Evolutionary conservation across 345 rosid genomes (phyloP).

Genomic region (Corchorus olitorius): DNA sequence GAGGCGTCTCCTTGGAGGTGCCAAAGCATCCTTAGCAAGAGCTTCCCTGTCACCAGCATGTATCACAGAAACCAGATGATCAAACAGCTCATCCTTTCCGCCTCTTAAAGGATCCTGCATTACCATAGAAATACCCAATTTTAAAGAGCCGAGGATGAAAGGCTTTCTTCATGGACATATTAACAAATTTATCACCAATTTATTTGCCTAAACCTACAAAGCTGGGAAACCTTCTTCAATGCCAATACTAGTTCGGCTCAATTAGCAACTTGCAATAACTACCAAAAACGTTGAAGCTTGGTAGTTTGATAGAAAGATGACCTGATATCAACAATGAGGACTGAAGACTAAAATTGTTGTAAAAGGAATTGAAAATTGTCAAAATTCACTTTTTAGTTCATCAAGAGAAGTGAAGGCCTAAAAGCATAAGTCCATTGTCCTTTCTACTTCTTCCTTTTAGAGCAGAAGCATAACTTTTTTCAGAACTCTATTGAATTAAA

Average conservation of each 20-base stretch:
- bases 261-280: neutral
- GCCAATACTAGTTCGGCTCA: neutral
- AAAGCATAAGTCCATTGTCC: too few species aligned
- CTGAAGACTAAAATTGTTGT: neutral
- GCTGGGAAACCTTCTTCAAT: neutral
- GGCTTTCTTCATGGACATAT: neutral
- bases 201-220: neutral
- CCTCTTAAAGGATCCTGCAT: slow-evolving; percentile 95
- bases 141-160: neutral
- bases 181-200: neutral
- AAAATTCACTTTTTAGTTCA: neutral
- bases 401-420: too few species aligned
- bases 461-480: neutral
- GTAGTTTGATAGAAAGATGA: neutral
- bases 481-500: too few species aligned
- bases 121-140: neutral
- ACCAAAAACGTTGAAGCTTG: neutral
- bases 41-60: slow-evolving; percentile 68
- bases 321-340: neutral
- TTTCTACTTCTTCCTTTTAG: neutral
- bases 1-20: slow-evolving; percentile 76
- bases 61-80: slow-evolving; percentile 64
- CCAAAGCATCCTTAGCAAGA: slow-evolving; percentile 53
- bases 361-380: neutral
- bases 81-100: slow-evolving; percentile 77